Evolutionary conservation across 164 flowering plant species (phyloP), one percentile per base, ranked within the genome.

Genomic region (Berberis thunbergii): DNA sequence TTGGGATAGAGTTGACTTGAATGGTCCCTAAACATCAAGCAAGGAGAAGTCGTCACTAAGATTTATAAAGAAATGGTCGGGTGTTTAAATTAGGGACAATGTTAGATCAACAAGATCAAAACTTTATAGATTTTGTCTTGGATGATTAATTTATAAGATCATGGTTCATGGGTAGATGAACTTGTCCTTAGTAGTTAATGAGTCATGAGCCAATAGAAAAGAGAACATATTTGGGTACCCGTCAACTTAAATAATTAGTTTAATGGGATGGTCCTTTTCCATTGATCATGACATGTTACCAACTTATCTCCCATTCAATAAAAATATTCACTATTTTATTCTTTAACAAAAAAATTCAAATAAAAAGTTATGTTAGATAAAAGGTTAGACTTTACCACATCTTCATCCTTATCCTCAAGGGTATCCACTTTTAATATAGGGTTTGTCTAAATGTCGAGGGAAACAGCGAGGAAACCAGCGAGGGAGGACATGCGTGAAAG

Each of bases 111-210:
- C 26, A 26, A 26, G 26, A 26, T 26, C 26, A 26, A 26, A 26
- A 26, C 26, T 26, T 26, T 26, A 26, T 26, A 26, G 26, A 26
- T 26, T 26, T 26, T 26, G 26, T 26, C 26, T 26, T 26, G 26
- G 26, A 26, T 26, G 26, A 26, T 26, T 26, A 26, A 26, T 26
- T 26, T 26, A 26, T 26, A 26, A 26, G 26, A 26, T 26, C 8
- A 52, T 52, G n/a, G n/a, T n/a, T n/a, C n/a, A n/a, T n/a, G n/a
- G n/a, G 1, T 52, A 7, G 3, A 10, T 7, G 11, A 52, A 52
- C n/a, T 7, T 52, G 54, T 52, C 54, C 10, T 52, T 52, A 52
- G 54, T 52, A 52, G 54, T 52, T 52, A 26, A 52, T 52, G 54
- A 52, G 54, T 52, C 54, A 52, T 26, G 3, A 52, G 2, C 54